These are phyloP conservation scores for Fusarium setosum DNA, from an alignment of 2,329 filamentous ascomycete genomes.

Conservation along the genomic window DNA sequence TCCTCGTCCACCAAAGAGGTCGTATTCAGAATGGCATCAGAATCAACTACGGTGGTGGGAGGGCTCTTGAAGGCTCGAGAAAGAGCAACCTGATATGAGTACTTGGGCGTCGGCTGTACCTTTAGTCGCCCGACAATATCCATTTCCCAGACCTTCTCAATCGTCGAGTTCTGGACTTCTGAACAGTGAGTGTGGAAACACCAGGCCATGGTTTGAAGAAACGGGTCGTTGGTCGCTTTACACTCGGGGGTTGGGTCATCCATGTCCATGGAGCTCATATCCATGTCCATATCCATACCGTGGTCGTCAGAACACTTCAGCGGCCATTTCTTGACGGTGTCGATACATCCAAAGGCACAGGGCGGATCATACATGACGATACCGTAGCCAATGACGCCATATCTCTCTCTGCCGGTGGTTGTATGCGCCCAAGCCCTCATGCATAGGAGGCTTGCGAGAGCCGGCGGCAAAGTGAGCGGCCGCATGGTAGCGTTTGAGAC, in stretches of 20 bases:
- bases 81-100: slow-evolving; percentile 26
- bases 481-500: too few relatives aligned
- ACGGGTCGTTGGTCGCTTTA: slow-evolving; percentile 8
- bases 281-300: neutral
- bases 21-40: neutral
- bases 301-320: neutral
- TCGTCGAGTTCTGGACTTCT: neutral
- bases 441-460: too few relatives aligned
- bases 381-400: neutral
- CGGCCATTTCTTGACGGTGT: neutral
- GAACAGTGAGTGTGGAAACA: slow-evolving; percentile 16
- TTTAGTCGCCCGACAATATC: neutral
- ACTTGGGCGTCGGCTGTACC: slow-evolving; percentile 6
- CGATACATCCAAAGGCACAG: neutral
- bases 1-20: neutral
- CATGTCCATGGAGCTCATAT: slow-evolving; percentile 5
- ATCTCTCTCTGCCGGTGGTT: too few relatives aligned
- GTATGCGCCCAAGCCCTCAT: too few relatives aligned
- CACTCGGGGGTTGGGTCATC: slow-evolving; percentile 18
- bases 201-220: slow-evolving; percentile 18
- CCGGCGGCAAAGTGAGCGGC: too few relatives aligned
- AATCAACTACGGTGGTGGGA: neutral
- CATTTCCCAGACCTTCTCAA: slow-evolving; percentile 17
- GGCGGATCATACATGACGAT: neutral
- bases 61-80: neutral